Evolutionary conservation across 495 filamentous ascomycete species (phyloP), one percentile per base, ranked within the genome.

Genomic region (Talaromyces stipitatus): DNA sequence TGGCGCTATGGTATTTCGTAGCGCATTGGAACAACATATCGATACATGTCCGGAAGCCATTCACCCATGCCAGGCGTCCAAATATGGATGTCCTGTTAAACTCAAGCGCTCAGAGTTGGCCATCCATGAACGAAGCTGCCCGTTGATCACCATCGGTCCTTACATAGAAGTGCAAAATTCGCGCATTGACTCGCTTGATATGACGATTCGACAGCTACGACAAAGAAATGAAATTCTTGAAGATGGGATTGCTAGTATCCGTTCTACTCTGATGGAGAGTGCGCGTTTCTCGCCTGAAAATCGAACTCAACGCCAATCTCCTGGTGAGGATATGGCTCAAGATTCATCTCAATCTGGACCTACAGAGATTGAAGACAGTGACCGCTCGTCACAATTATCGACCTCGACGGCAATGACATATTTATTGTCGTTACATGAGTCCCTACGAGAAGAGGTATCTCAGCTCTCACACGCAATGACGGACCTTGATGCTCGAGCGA

Each of bases 361-460:
- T 23, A 14, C 20, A 18, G 20, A 33, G 10, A 12, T 7, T 32
- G 33, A 47, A 27, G 28, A 38, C 12, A 20, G 8, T 23, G 56
- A 58, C 16, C 56, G 56, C 7, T 57, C 60, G 16, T 67, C 70
- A 14, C 64, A 62, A 45, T 47, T 63, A 5, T 66, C 64, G 41
- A 65, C 71, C 16, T 69, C 74, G 8, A 72, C 69, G 38, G 66
- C 72, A 33, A 75, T 79, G 2, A 79, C 83, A 27, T 85, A 87
- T 59, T 74, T 89, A 0, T 77, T 89, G 16, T 82, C 80, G 6
- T 79, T 87, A 22, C 85, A 87, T 56, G 85, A 89, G 57, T 83
- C 82, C 45, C 78, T 89, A 18, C 80, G 86, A 1, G 77, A 83
- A 23, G 85, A 89, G 61, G 76, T 89, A 41, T 71, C 67, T 23